These are phyloP conservation scores for Diaporthe batatas DNA, from an alignment of 2,329 filamentous ascomycete species.

Conservation along the genomic window DNA sequence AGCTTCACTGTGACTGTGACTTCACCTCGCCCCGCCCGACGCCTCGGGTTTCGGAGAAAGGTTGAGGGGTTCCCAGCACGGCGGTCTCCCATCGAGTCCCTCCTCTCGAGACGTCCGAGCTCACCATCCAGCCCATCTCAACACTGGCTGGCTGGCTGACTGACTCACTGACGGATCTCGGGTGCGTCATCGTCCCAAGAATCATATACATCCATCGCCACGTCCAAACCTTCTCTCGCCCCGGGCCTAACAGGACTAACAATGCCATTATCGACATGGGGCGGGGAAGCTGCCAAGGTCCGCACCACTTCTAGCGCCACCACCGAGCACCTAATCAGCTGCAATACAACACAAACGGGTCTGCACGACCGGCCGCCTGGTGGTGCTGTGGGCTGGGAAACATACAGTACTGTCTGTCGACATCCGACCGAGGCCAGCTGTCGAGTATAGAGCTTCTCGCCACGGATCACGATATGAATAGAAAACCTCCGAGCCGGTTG, in stretches of 20 bases:
- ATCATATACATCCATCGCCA: constrained; percentile 16
- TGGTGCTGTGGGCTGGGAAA: not conserved
- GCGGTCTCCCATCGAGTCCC: not conserved
- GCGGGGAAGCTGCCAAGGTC: constrained; percentile 11
- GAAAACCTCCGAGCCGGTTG: constrained; percentile 15
- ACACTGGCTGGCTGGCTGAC: not conserved
- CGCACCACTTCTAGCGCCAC: constrained; percentile 23
- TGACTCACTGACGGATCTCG: not conserved
- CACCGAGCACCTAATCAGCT: not conserved
- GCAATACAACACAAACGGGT: not conserved
- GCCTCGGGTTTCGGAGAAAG: constrained; percentile 26
- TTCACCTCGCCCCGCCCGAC: not conserved
- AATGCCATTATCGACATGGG: constrained; percentile 1
- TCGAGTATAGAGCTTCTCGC: not conserved
- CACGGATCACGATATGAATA: constrained; percentile 7
- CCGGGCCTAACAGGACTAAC: not conserved
- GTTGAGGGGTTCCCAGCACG: not conserved
- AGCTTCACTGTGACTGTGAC: not conserved
- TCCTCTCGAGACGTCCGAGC: not conserved
- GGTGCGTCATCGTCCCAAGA: constrained; percentile 22
- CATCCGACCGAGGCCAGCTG: not conserved
- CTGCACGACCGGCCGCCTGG: not conserved
- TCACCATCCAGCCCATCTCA: not conserved
- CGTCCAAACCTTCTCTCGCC: not conserved
- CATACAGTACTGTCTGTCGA: too few relatives aligned